Percentiles rank a stretch among this genome's conserved stretches.
Conservation (phyloP, 169 alveolate genomes). For the Plasmodium vinckei region DNA sequence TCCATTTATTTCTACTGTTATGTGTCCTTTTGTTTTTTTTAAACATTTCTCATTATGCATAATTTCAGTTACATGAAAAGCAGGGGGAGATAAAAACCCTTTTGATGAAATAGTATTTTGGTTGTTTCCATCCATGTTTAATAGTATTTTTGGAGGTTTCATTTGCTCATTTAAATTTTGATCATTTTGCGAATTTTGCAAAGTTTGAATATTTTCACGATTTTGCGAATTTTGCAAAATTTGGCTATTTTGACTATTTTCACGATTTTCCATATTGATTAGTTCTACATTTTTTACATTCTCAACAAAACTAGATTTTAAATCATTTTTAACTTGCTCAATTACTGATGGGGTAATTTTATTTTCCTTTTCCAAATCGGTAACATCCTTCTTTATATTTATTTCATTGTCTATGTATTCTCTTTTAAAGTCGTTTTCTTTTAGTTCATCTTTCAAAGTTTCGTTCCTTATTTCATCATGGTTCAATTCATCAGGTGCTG, state of each 20-base stretch:
- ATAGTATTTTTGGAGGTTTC: background rate
- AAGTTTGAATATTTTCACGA: background rate
- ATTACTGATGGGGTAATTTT: too few species aligned
- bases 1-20: slow-evolving; percentile 73
- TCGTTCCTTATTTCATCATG: background rate
- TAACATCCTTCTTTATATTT: background rate
- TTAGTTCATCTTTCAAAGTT: background rate
- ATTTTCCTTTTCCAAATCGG: background rate
- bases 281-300: too few species aligned
- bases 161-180: background rate
- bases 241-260: background rate
- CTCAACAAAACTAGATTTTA: too few species aligned
- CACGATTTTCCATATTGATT: background rate
- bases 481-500: background rate
- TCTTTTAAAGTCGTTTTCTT: background rate
- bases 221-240: background rate
- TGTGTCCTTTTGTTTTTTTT: slow-evolving; percentile 65
- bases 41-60: slow-evolving; percentile 74
- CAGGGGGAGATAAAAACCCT: slow-evolving; percentile 75
- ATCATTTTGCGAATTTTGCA: background rate
- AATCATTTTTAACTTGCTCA: too few species aligned
- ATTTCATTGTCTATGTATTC: background rate
- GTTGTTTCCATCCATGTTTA: background rate
- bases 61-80: slow-evolving; percentile 69
- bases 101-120: slow-evolving; percentile 22